A percentile compares a stretch with the other conserved stretches of the same genome.
Conservation (phyloP, 2,329 filamentous ascomycete genomes). For the Cercospora janseana region DNA sequence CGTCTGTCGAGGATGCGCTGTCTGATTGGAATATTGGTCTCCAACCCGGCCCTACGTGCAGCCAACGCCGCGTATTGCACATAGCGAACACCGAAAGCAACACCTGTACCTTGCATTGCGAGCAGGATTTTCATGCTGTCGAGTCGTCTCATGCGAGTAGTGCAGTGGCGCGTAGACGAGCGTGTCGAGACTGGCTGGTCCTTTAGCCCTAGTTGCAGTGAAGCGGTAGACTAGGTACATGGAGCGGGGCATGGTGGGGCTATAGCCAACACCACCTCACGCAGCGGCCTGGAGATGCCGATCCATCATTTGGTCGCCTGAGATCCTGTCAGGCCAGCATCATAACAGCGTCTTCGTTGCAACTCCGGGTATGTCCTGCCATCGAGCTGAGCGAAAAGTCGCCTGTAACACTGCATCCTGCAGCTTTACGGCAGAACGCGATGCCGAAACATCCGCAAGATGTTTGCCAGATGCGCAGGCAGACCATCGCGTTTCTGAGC, state of each 20-base stretch:
- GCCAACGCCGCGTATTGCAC: too few relatives aligned
- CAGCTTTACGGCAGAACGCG: slow-evolving; percentile 12
- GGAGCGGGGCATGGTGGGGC: too few relatives aligned
- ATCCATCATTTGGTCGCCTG: too few relatives aligned
- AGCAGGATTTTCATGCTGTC: not conserved
- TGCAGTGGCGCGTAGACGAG: not conserved
- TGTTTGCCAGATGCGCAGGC: slow-evolving; percentile 22
- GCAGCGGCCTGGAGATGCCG: too few relatives aligned
- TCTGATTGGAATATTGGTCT: not conserved
- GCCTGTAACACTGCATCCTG: not conserved
- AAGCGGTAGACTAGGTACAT: not conserved
- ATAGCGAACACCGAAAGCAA: too few relatives aligned
- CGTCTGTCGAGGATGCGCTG: not conserved
- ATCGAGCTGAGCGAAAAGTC: not conserved
- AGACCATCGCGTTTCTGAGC: not conserved
- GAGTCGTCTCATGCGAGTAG: not conserved
- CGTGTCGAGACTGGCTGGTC: not conserved
- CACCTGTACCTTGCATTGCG: not conserved
- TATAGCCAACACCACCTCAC: too few relatives aligned
- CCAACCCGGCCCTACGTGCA: not conserved
- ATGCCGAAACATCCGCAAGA: slow-evolving; percentile 22
- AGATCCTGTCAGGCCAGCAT: too few relatives aligned
- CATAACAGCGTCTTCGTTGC: too few relatives aligned
- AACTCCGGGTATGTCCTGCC: too few relatives aligned
- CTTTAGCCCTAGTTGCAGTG: not conserved